phyloP scores from a whole-genome alignment of 2,329 filamentous ascomycete species.

The Ceratocystis alfenasii region DNA sequence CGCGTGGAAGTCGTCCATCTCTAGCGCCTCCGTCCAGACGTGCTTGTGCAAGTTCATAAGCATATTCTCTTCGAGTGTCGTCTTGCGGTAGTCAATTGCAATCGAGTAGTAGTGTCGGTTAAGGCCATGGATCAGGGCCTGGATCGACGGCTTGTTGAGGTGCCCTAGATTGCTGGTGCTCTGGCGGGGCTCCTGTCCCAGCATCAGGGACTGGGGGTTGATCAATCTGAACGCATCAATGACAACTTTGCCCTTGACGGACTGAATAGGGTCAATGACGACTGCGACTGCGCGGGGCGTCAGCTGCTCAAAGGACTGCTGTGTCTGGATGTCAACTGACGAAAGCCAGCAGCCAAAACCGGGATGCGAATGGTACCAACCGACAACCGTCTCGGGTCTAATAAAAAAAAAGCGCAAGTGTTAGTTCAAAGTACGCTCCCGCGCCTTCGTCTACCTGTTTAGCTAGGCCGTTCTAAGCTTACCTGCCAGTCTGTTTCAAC shows the following conservation, averaged over 20 bases:
- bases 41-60: slow-evolving; percentile 99
- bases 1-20: slow-evolving; percentile 89
- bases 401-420: not conserved
- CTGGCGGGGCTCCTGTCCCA: slow-evolving; percentile 93
- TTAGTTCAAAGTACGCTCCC: not conserved
- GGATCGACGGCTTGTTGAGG: slow-evolving; percentile 98
- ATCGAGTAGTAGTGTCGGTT: slow-evolving; percentile 99
- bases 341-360: slow-evolving; percentile 99
- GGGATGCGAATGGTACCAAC: slow-evolving; percentile 99
- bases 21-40: slow-evolving; percentile 92
- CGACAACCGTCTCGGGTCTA: slow-evolving; percentile 91
- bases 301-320: slow-evolving; percentile 98
- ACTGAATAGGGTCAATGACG: slow-evolving; percentile 96
- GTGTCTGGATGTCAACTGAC: slow-evolving; percentile 97
- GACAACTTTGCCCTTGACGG: slow-evolving; percentile 98
- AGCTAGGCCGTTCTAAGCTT: slow-evolving; percentile 28
- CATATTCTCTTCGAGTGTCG: slow-evolving; percentile 97
- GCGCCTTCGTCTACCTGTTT: not conserved
- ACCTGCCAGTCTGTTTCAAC: slow-evolving; percentile 94
- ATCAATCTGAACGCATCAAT: slow-evolving; percentile 98
- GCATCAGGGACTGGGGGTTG: slow-evolving; percentile 93
- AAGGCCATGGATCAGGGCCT: slow-evolving; percentile 92
- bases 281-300: slow-evolving; percentile 94
- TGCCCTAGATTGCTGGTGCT: slow-evolving; percentile 97
- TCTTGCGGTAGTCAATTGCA: slow-evolving; percentile 96